Percentiles rank a stretch among this genome's conserved stretches.
Evolutionary conservation across 495 filamentous ascomycete species (phyloP).

Genomic region (Penicillium desertorum): DNA sequence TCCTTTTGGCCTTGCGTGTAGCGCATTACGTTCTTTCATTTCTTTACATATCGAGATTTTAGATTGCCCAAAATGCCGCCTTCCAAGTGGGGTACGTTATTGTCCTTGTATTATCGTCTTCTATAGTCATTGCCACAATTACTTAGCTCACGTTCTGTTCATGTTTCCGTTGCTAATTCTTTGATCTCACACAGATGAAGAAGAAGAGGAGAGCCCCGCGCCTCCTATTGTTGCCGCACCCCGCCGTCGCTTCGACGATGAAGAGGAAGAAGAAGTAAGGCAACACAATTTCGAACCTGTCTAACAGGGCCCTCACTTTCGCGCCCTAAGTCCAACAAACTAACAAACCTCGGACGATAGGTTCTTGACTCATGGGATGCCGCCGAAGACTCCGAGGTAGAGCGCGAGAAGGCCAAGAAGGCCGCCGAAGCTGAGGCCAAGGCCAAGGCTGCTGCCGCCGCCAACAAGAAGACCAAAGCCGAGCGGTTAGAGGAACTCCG

Average conservation of each 20-base stretch:
- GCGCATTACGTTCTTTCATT: constrained; percentile 15
- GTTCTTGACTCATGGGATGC: constrained; percentile 97
- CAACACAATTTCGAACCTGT: neutral
- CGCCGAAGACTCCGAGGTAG: constrained; percentile 93
- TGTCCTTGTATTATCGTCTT: constrained; percentile 17
- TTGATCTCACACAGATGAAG: constrained; percentile 56
- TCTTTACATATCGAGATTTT: constrained; percentile 14
- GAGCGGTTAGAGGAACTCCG: constrained; percentile 82
- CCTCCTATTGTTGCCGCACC: constrained; percentile 55
- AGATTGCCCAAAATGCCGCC: constrained; percentile 42
- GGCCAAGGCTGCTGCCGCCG: constrained; percentile 85
- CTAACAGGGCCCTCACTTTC: neutral
- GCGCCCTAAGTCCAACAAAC: neutral
- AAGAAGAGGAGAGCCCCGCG: constrained; percentile 64
- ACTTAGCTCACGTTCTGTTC: neutral
- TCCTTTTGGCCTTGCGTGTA: constrained; percentile 20
- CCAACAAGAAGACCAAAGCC: constrained; percentile 85
- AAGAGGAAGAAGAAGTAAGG: constrained; percentile 87
- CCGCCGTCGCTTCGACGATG: constrained; percentile 79
- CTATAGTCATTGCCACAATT: neutral
- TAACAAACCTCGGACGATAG: constrained; percentile 42
- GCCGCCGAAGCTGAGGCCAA: constrained; percentile 84
- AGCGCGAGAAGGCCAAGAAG: constrained; percentile 90
- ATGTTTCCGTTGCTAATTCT: constrained; percentile 15
- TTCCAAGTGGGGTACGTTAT: constrained; percentile 53